phyloP scores from a whole-genome alignment of 2,329 filamentous ascomycete species.

The Botrytis medusae region DNA sequence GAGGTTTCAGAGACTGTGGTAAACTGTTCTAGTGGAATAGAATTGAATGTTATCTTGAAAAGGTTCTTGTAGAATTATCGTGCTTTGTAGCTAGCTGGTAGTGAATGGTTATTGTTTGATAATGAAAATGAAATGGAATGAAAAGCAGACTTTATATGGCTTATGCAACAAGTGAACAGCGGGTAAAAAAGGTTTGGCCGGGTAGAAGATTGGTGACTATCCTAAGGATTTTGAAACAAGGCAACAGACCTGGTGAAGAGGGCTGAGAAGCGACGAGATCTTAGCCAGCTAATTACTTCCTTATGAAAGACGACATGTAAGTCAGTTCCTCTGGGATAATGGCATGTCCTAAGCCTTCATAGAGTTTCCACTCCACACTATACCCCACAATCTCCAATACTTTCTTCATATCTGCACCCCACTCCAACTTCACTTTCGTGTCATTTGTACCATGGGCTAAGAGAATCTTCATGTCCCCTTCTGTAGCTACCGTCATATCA shows the following conservation, averaged over 20 bases:
- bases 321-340: neutral
- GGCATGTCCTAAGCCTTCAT: slow-evolving; percentile 2
- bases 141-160: neutral
- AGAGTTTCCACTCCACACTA: slow-evolving; percentile 7
- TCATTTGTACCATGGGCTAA: slow-evolving; percentile 32
- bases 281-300: neutral
- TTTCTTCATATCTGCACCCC: slow-evolving; percentile 28
- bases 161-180: neutral
- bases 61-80: neutral
- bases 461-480: slow-evolving; percentile 13
- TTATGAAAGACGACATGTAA: neutral
- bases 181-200: neutral
- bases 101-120: neutral
- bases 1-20: neutral
- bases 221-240: too few relatives aligned
- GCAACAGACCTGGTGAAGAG: neutral
- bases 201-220: too few relatives aligned
- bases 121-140: neutral
- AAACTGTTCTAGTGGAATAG: neutral
- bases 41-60: neutral
- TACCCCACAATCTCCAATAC: neutral
- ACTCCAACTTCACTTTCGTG: slow-evolving; percentile 31
- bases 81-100: neutral
- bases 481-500: neutral
- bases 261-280: too few relatives aligned